Evolutionary conservation across 495 filamentous ascomycete genomes (phyloP), one percentile per base, ranked within the genome.

Genomic region (Melanomma pulvis-pyrius): DNA sequence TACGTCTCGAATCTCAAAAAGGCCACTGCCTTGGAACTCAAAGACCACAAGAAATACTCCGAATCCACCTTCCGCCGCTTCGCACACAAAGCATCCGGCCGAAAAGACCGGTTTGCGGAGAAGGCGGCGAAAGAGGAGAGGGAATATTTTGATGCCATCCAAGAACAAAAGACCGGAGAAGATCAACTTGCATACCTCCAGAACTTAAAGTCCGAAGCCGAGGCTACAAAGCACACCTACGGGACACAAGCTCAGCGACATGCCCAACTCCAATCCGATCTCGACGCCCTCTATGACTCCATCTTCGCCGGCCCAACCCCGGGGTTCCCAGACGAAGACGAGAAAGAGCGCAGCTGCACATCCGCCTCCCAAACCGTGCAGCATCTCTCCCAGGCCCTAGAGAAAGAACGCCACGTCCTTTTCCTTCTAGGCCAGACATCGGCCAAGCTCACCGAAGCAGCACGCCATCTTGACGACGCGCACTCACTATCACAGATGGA

Each of bases 241-340:
- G 68, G 79, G 36, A 66, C 36, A 2, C 48, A 72, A 44, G 70
- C 67, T 1, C 26, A 50, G 25, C 72, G 67, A 12, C 78, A 81
- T 57, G 67, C 67, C 1, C 56, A 71, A 21, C 74, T 79, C 3
- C 79, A 81, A 44, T 17, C 24, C 15, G 63, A 69, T 19, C 65
- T 76, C 17, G 69, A 71, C 44, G 54, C 53, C n/a, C 63, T 72
- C 22, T 71, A 74, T 52, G 36, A 71, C 19, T 60, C 61, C 53
- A 76, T 84, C 55, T 84, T 83, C 64, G 73, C 71, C 13, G 79
- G 81, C 7, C 73, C 74, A 2, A 82, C 81, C 6, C 79, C 80
- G 0, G 77, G 72, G 9, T 77, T 82, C 58, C 81, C 80, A 0
- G 78, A 76, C 25, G 81, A 84, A 69, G 81, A 83, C 61, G 66